These are phyloP conservation scores for Clonostachys sp. DNA, from an alignment of 2,329 filamentous ascomycete genomes.

Conservation along the genomic window DNA sequence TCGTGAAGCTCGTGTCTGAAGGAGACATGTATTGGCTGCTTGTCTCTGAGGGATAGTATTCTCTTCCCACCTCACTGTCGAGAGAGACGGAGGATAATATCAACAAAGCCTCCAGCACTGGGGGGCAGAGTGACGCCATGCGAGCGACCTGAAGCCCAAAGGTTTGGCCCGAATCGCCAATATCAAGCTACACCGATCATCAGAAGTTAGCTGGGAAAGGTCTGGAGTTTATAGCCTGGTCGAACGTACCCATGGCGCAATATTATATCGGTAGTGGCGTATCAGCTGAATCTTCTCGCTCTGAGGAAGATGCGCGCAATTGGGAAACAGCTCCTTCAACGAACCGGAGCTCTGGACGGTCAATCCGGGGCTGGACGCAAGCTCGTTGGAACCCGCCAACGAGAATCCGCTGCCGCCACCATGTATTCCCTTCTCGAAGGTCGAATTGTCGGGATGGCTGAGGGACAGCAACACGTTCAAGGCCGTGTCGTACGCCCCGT, in stretches of 20 bases:
- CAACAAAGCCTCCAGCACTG: slow-evolving; percentile 17
- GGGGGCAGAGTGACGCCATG: slow-evolving; percentile 15
- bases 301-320: slow-evolving; percentile 15
- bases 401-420: too few relatives aligned
- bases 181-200: slow-evolving; percentile 26
- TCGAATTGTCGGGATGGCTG: slow-evolving; percentile 8
- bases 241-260: slow-evolving; percentile 35
- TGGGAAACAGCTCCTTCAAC: slow-evolving; percentile 9
- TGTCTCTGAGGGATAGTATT: too few relatives aligned
- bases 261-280: slow-evolving; percentile 36
- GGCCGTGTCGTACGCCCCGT: slow-evolving; percentile 22
- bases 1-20: too few relatives aligned
- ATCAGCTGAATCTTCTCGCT: slow-evolving; percentile 21
- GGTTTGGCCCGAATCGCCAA: slow-evolving; percentile 30
- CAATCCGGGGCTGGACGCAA: not conserved
- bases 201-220: not conserved
- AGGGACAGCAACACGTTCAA: slow-evolving; percentile 25
- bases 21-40: too few relatives aligned
- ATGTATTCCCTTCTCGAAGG: too few relatives aligned
- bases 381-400: slow-evolving; percentile 5
- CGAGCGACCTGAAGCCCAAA: slow-evolving; percentile 30
- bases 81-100: slow-evolving; percentile 11
- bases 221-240: not conserved
- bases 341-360: too few relatives aligned
- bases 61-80: not conserved